Conservation (phyloP, 2,329 filamentous ascomycete genomes). For the Pyricularia sp. region DNA sequence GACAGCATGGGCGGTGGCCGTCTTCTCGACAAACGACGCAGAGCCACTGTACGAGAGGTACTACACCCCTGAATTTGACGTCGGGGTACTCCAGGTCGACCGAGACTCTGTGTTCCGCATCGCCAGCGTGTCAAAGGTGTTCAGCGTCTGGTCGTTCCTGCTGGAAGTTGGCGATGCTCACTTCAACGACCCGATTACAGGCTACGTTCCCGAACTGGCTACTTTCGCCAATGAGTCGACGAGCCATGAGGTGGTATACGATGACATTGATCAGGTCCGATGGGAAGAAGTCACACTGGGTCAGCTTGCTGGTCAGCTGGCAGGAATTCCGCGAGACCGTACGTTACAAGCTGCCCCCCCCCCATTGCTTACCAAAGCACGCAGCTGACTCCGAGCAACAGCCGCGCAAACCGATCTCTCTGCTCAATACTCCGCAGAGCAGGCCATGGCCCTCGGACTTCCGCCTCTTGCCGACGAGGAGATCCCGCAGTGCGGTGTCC, state of each 20-base stretch:
- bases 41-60: neutral
- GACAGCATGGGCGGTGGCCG: neutral
- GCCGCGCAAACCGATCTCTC: neutral
- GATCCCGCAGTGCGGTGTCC: neutral
- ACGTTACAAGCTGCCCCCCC: neutral
- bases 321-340: slow-evolving; percentile 1
- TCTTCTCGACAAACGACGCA: neutral
- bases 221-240: slow-evolving; percentile 6
- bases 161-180: slow-evolving; percentile 21
- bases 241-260: neutral
- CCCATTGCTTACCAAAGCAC: neutral
- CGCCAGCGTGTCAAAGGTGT: slow-evolving; percentile 27
- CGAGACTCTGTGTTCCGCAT: slow-evolving; percentile 25
- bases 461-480: neutral
- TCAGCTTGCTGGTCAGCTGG: neutral
- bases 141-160: slow-evolving; percentile 21
- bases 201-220: slow-evolving; percentile 31
- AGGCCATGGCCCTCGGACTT: neutral
- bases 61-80: neutral
- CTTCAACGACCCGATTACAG: slow-evolving; percentile 31
- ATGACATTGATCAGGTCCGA: neutral
- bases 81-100: slow-evolving; percentile 12
- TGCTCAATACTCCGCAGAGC: neutral
- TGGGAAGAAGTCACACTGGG: slow-evolving; percentile 5
- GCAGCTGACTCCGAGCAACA: neutral